Evolutionary conservation across 192 early-diverging fungal genomes (phyloP).

Genomic region (Linnemannia elongata): DNA sequence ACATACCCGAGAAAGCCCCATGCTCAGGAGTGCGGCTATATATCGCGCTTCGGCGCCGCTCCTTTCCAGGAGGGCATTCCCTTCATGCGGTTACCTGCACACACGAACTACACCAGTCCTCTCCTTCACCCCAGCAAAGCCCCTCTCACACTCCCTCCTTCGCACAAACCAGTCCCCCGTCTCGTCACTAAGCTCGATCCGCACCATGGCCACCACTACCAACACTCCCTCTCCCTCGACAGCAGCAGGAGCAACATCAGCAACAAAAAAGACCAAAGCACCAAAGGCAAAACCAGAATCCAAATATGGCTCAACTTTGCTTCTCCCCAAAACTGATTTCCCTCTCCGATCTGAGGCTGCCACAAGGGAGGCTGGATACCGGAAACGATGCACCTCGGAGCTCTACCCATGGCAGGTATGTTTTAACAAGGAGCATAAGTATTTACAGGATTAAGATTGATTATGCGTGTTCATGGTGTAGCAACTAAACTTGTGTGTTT

Average conservation of each 20-base stretch:
- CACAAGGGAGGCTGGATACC: slow-evolving; percentile 69
- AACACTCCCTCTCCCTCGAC: slow-evolving; percentile 9
- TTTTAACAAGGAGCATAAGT: background rate
- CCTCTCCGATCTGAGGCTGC: slow-evolving; percentile 75
- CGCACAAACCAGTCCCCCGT: background rate
- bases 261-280: slow-evolving; percentile 14
- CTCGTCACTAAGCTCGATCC: background rate
- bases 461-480: background rate
- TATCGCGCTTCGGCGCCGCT: slow-evolving; percentile 21
- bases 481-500: background rate
- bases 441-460: background rate
- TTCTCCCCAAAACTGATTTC: slow-evolving; percentile 80
- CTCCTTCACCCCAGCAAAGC: background rate
- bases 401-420: slow-evolving; percentile 82
- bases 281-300: slow-evolving; percentile 47
- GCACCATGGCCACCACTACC: slow-evolving; percentile 25
- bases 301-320: slow-evolving; percentile 68
- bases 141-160: background rate
- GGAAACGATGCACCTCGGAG: slow-evolving; percentile 71
- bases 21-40: slow-evolving; percentile 23
- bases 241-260: slow-evolving; percentile 4
- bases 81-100: background rate
- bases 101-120: background rate
- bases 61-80: background rate
- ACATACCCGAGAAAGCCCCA: background rate